Evolutionary conservation across 805 yeast species (phyloP).

Genomic region (Kodamaea jinghongensis): DNA sequence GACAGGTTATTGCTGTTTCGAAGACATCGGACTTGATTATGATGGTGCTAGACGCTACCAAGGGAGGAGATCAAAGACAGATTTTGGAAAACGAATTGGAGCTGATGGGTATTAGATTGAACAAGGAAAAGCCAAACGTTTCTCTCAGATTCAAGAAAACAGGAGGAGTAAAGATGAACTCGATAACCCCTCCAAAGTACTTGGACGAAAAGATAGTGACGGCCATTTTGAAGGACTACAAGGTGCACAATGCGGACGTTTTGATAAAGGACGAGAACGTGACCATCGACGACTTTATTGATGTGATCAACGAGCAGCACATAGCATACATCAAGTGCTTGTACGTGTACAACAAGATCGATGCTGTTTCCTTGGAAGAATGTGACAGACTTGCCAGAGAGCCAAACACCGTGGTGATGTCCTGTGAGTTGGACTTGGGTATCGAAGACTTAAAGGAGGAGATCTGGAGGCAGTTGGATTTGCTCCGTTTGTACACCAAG

Average conservation of each 20-base stretch:
- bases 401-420: conserved; percentile 91
- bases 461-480: conserved; percentile 84
- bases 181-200: conserved; percentile 76
- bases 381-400: conserved; percentile 88
- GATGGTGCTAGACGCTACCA: conserved; percentile 95
- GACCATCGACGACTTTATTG: conserved; percentile 90
- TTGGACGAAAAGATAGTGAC: conserved; percentile 78
- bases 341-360: conserved; percentile 92
- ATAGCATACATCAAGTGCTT: conserved; percentile 87
- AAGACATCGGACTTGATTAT: conserved; percentile 89
- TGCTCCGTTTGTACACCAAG: conserved; percentile 83
- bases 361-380: conserved; percentile 92
- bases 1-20: conserved; percentile 95
- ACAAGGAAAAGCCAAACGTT: conserved; percentile 74
- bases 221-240: conserved; percentile 78
- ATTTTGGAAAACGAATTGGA: conserved; percentile 88
- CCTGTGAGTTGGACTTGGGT: conserved; percentile 87
- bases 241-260: conserved; percentile 91
- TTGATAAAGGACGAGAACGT: conserved; percentile 83
- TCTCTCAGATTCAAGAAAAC: conserved; percentile 75
- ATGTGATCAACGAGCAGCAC: conserved; percentile 82
- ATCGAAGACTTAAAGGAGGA: conserved; percentile 85
- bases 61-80: conserved; percentile 83
- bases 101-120: conserved; percentile 88
- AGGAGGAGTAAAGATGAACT: conserved; percentile 87